Percentiles rank a stretch among this genome's conserved stretches.
Conservation (phyloP, 169 alveolate species). For the Perkinsus marinus region DNA sequence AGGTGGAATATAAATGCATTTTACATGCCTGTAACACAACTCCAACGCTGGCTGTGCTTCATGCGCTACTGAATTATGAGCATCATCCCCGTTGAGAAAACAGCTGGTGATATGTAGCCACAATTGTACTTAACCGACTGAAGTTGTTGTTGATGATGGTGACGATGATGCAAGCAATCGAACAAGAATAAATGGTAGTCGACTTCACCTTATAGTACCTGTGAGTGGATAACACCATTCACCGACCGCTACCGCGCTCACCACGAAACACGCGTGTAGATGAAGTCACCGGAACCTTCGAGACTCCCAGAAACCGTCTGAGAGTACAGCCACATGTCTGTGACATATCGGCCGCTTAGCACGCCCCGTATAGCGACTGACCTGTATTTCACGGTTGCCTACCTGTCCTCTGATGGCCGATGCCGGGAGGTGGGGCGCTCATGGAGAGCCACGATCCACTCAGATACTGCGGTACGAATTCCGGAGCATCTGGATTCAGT, state of each 20-base stretch:
- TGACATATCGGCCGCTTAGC: too few species aligned
- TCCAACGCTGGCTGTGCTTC: too few species aligned
- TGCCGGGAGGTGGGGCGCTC: neutral
- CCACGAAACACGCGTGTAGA: neutral
- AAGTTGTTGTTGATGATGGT: neutral
- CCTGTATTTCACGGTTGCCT: too few species aligned
- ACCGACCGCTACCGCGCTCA: neutral
- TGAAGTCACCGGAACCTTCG: neutral
- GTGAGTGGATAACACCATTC: too few species aligned
- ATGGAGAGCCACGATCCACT: neutral
- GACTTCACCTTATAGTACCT: too few species aligned
- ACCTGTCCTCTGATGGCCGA: neutral
- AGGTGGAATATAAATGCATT: neutral
- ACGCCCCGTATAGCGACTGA: too few species aligned
- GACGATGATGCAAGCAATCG: neutral
- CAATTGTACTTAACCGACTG: neutral
- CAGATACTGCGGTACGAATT: neutral
- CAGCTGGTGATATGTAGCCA: neutral
- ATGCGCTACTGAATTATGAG: neutral
- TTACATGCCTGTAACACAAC: too few species aligned
- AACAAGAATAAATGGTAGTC: neutral
- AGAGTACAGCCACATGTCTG: too few species aligned
- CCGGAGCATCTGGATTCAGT: neutral
- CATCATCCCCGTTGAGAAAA: neutral
- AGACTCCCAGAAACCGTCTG: neutral